Evolutionary conservation across 768 basidiomycete genomes (phyloP).

Genomic region (Tremella mesenterica): DNA sequence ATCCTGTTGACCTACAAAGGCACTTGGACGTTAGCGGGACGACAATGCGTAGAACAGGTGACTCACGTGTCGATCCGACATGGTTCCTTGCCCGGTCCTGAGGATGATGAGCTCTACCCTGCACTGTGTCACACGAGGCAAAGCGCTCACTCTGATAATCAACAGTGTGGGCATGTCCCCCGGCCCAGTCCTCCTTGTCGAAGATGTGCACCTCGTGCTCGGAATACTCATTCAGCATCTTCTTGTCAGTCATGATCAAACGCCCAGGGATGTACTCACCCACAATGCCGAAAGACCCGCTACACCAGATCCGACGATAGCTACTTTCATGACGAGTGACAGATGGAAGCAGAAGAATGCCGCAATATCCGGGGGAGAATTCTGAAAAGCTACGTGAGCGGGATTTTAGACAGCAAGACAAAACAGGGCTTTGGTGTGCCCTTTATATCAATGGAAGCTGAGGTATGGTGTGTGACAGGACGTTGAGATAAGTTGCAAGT

Average conservation of each 20-base stretch:
- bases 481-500: too few relatives aligned
- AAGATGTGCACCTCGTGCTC: slow-evolving; percentile 67
- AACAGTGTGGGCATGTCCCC: slow-evolving; percentile 72
- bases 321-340: slow-evolving; percentile 50
- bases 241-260: neutral
- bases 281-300: slow-evolving; percentile 69
- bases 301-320: slow-evolving; percentile 69
- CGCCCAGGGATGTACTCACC: slow-evolving; percentile 47
- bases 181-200: slow-evolving; percentile 59
- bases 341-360: too few relatives aligned
- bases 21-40: too few relatives aligned
- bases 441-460: too few relatives aligned
- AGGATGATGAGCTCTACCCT: neutral
- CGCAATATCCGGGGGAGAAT: too few relatives aligned
- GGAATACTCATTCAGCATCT: slow-evolving; percentile 66
- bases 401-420: too few relatives aligned
- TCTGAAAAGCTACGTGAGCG: too few relatives aligned
- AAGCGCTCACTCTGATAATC: slow-evolving; percentile 44
- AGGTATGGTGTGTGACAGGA: too few relatives aligned
- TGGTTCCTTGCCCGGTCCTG: slow-evolving; percentile 35
- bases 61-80: slow-evolving; percentile 65
- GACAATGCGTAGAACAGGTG: neutral
- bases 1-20: too few relatives aligned
- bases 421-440: too few relatives aligned
- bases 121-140: neutral